A percentile compares a stretch with the other conserved stretches of the same genome.
Evolutionary conservation across 306 rosid genomes (phyloP).

Genomic region (Glycine latifolia): DNA sequence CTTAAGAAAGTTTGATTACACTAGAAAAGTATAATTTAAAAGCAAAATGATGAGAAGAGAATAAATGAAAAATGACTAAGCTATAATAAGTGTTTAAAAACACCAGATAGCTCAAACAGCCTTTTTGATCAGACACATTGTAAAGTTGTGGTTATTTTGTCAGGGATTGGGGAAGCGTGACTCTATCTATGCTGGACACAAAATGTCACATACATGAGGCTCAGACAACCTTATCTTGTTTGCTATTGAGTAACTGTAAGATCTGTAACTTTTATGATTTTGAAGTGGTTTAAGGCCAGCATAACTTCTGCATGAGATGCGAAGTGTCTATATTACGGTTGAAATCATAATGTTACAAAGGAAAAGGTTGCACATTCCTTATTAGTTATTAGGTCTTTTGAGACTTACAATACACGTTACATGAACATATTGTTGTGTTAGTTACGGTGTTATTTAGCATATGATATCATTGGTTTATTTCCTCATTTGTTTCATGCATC

Average conservation of each 20-base stretch:
- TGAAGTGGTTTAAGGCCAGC: slow-evolving; percentile 1
- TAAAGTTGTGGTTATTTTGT: slow-evolving; percentile 24
- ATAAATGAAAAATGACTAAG: slow-evolving; percentile 9
- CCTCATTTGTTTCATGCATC: too few species aligned
- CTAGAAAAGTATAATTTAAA: not conserved
- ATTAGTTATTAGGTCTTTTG: too few species aligned
- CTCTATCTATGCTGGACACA: slow-evolving; percentile 11
- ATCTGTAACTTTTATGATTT: slow-evolving; percentile 17
- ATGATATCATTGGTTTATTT: not conserved
- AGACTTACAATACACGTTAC: not conserved
- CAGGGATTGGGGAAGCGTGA: slow-evolving; percentile 42
- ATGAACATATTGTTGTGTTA: not conserved
- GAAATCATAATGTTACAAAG: not conserved
- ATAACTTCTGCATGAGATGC: slow-evolving; percentile 16
- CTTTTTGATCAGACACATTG: slow-evolving; percentile 4
- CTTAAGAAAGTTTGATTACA: not conserved
- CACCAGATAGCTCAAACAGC: not conserved
- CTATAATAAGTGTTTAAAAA: not conserved
- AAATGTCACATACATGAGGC: slow-evolving; percentile 28
- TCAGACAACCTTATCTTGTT: slow-evolving; percentile 16
- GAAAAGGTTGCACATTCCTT: slow-evolving; percentile 2
- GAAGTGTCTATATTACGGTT: not conserved
- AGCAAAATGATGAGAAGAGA: not conserved
- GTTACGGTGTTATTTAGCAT: not conserved
- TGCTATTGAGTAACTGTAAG: slow-evolving; percentile 33